Base-by-base conservation (phyloP, 2,329 filamentous ascomycete genomes). In the Exserohilum rostratum region DNA sequence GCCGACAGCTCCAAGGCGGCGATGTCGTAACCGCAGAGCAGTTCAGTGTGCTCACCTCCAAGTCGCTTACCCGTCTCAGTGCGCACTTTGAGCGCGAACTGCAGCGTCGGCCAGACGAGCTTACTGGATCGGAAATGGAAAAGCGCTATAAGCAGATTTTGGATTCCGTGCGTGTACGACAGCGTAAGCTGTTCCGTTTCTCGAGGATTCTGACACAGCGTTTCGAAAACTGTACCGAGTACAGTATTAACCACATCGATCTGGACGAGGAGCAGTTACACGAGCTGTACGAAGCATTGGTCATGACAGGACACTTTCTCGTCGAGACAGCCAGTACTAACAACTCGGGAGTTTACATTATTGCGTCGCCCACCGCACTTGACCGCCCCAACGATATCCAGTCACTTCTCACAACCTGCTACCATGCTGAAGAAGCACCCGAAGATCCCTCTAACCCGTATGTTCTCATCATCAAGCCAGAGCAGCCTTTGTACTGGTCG, bases 1-100 rank as follows among this genome's bases (percentile, higher is more conserved):
- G 93, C 22, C 86, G 90, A 44, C 90, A 95, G 72, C 83, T 99
- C n/a, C 88, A 96, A 65, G 90, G 91, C 27, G 96, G 95, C 58
- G 92, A 98, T 73, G 90, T 98, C 35, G 93, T 98, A 77, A 95
- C 98, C 37, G 95, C 95, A 1, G 95, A 98, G 78, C 95, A 99
- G 73, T 99, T 99, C 75, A 96, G 85, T 73, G 91, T 91, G 22
- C 82, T 99, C 58, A 98, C 95, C 1, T 93, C 91, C 69, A 98
- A 97, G 76, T 93, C 93, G 7, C 83, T 98, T 57, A 90, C 90
- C 65, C 89, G 95, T 45, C 82, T 99, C 48, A 96, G 91, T 69
- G 84, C 88, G 57, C 95, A 95, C 15, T 99, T 98, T 65, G 95
- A 98, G 74, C 88, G 88, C 65, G 95, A 99, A 74, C 81, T 98